These are phyloP conservation scores for Thalia dealbata DNA, from an alignment of 176 grass and related monocot genomes.

Conservation along the genomic window DNA sequence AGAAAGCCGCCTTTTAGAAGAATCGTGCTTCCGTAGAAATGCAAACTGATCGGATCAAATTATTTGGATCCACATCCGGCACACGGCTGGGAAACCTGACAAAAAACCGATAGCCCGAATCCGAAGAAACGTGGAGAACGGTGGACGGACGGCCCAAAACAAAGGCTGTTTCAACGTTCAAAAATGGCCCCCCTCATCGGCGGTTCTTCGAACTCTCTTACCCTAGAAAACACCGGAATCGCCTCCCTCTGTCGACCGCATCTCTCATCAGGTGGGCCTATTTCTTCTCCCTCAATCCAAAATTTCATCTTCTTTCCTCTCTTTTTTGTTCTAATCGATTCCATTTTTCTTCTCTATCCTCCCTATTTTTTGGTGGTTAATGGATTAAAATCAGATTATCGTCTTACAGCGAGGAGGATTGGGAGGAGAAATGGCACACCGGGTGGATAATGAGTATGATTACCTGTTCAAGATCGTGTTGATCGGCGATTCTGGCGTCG, in stretches of 20 bases:
- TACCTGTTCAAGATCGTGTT: conserved; percentile 88
- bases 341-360: not conserved
- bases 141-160: not conserved
- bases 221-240: not conserved
- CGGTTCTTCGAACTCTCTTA: not conserved
- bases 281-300: not conserved
- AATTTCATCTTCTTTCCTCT: not conserved
- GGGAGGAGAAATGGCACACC: conserved; percentile 5
- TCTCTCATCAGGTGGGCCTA: not conserved
- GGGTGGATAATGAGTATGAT: conserved; percentile 52
- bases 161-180: not conserved
- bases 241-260: not conserved
- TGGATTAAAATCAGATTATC: not conserved
- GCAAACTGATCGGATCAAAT: not conserved
- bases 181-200: not conserved
- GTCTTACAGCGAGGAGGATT: not conserved
- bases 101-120: not conserved
- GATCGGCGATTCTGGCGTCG: conserved; percentile 79
- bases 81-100: not conserved
- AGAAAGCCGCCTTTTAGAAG: not conserved
- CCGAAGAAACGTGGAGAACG: not conserved
- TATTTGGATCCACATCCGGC: not conserved
- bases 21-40: not conserved
- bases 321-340: not conserved
- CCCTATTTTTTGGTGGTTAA: not conserved